phyloP scores from a whole-genome alignment of 495 filamentous ascomycete genomes.

The Cenococcum geophilum region DNA sequence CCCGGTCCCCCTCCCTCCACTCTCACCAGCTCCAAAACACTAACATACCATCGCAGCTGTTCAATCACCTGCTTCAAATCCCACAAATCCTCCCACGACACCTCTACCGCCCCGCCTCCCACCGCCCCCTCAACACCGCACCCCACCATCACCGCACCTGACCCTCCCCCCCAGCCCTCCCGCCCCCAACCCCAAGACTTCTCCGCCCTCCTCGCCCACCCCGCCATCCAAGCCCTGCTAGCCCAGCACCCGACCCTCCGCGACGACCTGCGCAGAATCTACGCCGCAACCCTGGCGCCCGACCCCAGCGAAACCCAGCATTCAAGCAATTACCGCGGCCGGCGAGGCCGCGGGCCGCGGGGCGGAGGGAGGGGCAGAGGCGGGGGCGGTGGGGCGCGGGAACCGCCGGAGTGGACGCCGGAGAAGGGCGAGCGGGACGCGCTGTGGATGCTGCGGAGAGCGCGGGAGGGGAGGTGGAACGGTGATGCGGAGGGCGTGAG shows the following conservation, averaged over 20 bases:
- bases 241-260: slow-evolving; percentile 31
- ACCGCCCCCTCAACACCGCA: neutral
- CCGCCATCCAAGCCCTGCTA: slow-evolving; percentile 30
- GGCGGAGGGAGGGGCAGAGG: slow-evolving; percentile 45
- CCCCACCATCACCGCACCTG: slow-evolving; percentile 19
- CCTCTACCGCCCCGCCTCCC: neutral
- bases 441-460: slow-evolving; percentile 24
- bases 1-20: neutral
- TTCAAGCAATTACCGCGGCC: slow-evolving; percentile 46
- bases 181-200: slow-evolving; percentile 30
- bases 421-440: slow-evolving; percentile 35
- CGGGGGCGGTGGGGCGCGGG: slow-evolving; percentile 34
- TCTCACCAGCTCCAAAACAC: neutral
- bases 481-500: slow-evolving; percentile 24
- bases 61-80: slow-evolving; percentile 1
- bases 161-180: neutral
- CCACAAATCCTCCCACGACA: neutral
- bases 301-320: slow-evolving; percentile 14
- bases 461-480: slow-evolving; percentile 21
- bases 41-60: neutral
- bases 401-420: slow-evolving; percentile 30
- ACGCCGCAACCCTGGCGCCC: slow-evolving; percentile 34
- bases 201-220: slow-evolving; percentile 29
- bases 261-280: slow-evolving; percentile 28
- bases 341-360: slow-evolving; percentile 58